These are phyloP conservation scores for Diutina sp. DNA, from an alignment of 1,139 yeast species.

Conservation along the genomic window DNA sequence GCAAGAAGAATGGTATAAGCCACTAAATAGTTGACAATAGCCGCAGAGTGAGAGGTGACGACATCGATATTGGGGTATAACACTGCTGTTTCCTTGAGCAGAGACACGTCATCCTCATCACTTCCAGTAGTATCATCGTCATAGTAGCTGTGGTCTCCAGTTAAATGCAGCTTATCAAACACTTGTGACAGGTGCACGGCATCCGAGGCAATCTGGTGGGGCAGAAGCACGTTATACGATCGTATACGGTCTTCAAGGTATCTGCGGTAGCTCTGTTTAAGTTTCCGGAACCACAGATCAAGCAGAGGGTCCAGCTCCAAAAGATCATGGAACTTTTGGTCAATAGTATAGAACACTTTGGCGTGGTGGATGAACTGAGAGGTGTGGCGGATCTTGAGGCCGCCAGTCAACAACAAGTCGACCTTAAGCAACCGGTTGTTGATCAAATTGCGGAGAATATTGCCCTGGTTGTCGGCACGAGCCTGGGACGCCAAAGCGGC, in stretches of 20 bases:
- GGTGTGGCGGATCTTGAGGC: neutral
- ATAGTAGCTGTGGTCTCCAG: neutral
- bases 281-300: neutral
- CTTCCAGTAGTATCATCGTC: neutral
- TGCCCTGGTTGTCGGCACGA: neutral
- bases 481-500: neutral
- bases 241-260: neutral
- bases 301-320: neutral
- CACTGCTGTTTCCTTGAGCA: neutral
- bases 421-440: neutral
- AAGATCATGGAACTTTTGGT: neutral
- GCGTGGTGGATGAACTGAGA: constrained; percentile 1
- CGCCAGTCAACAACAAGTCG: neutral
- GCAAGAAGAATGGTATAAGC: neutral
- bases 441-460: neutral
- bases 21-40: neutral
- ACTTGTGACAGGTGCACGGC: neutral
- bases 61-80: neutral
- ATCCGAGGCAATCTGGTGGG: neutral
- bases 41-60: neutral
- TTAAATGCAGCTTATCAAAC: neutral
- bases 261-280: neutral
- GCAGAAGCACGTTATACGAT: neutral
- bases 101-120: neutral
- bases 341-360: neutral